Base-by-base conservation (phyloP, 352 stramenopile genomes). In the Saprolegnia parasitica region DNA sequence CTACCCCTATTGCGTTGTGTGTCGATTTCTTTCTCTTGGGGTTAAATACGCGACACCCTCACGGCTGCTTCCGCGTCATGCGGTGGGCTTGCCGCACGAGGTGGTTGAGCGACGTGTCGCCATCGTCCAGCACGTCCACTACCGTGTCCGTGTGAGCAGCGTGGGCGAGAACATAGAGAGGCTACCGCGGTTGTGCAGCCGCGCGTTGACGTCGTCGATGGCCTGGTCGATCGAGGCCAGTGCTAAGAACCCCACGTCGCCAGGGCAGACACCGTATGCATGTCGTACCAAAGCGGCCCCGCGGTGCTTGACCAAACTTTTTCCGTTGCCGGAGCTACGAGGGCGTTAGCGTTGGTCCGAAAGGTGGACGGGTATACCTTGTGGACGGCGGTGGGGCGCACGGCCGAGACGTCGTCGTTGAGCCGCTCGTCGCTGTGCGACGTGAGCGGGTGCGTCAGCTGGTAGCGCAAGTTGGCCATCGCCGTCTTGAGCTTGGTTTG, bases 391-490 rank as follows among this genome's bases (percentile, higher is more conserved):
- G 46, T 70, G 39, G 63, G 42, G 13, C 63, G 63, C 11, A 52
- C 20, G 20, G 63, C 63, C 11, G 32, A 24, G n/a, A 46, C 21
- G 23, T 62, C 50, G 6, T 76, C 76, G 63, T 76, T 77, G 21
- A 91, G 56, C 9, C 88, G 79, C 29, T 76, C 83, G 66, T 93
- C 83, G 68, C 91, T 83, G 52, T 91, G 85, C 0, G 85, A 88
- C 35, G 83, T 93, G 18, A 93, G 72, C 0, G 85, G 85, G 56
- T 93, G 83, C n/a, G 86, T 73, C 11, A 93, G 72, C 46, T 93
- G 83, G 49, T 91, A 70, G 42, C 63, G 63, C 21, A 70, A 23
- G 10, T 45, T 55, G 18, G 63, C 37, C 63, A 70, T 70, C 20
- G 63, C 63, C 5, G 63, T 70, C 63, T 70, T 70, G 63, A 70